These are phyloP conservation scores for Iodosphaeria phyllophila DNA, from an alignment of 2,329 filamentous ascomycete species.

Conservation along the genomic window DNA sequence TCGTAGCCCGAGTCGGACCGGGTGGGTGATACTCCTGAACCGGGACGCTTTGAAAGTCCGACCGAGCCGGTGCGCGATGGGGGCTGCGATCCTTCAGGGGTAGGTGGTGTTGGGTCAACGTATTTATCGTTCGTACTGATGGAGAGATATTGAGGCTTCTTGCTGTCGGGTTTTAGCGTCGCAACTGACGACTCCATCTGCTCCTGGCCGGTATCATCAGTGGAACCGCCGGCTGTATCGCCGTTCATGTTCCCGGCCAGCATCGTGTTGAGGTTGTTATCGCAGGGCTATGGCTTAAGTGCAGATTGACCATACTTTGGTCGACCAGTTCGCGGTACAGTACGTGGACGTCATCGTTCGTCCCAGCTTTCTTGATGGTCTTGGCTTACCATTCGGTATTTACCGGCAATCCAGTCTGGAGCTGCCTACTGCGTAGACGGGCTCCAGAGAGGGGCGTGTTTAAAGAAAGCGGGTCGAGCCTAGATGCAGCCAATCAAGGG, in stretches of 20 bases:
- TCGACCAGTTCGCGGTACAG: no score
- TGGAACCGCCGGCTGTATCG: neutral
- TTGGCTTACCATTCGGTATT: no score
- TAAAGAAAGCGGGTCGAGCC: no score
- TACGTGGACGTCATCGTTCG: no score
- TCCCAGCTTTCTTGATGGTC: no score
- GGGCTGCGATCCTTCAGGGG: slow-evolving; percentile 33
- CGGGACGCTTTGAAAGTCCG: slow-evolving; percentile 24
- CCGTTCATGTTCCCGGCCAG: neutral
- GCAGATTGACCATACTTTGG: no score
- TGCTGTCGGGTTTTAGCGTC: slow-evolving; percentile 28
- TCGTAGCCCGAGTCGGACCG: slow-evolving; percentile 37
- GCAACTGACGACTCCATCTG: slow-evolving; percentile 26
- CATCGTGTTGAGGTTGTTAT: slow-evolving; percentile 1
- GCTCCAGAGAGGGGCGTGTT: no score
- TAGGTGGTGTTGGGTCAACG: slow-evolving; percentile 38
- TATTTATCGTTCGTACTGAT: slow-evolving; percentile 29
- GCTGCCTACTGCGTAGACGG: no score
- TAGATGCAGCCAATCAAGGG: no score
- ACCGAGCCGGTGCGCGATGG: slow-evolving; percentile 41
- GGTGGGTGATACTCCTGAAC: slow-evolving; percentile 29
- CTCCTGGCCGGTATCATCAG: slow-evolving; percentile 7
- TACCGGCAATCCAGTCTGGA: no score
- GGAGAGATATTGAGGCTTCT: slow-evolving; percentile 25
- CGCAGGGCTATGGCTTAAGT: no score